Base-by-base conservation (phyloP, 768 basidiomycete genomes). In the Macrocybe gigantea region DNA sequence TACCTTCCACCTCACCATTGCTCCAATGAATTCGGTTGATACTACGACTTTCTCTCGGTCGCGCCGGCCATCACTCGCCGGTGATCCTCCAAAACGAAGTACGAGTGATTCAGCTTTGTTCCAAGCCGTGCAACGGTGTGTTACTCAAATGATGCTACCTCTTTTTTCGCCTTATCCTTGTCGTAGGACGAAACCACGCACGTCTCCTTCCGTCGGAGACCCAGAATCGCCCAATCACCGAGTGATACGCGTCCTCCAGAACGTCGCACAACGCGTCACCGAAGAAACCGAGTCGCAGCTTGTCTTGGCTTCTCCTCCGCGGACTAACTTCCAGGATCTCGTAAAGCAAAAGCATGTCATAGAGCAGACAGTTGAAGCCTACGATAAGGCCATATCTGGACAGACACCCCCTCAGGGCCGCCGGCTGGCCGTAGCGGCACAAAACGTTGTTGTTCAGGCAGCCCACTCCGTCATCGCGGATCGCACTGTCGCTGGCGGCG, bases 271-370 rank as follows among this genome's bases (percentile, higher is more conserved):
- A 56, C 83, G 85, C 38, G 84, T 91, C 15, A 84, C 83, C 8
- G 81, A 85, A 59, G 82, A 85, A 58, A 81, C 73, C 3, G 82
- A 85, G 53, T 80, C 78, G 5, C 84, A 87, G 58, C 73, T 81
- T 38, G 77, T 82, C 47, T 77, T 74, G 12, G 68, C 73, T 13
- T 68, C 69, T 15, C 66, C 64, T 30, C 72, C 75, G n/a, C 74
- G 70, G 46, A 57, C 64, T 49, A 64, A 61, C 47, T 61, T 87
- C 8, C 78, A 85, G 58, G 81, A 81, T 22, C 77, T 92, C 45
- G 83, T 78, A 43, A 88, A 87, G 62, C 88, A 91, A 68, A 88
- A 86, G 57, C 81, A 88, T 54, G 85, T 91, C 48, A 73, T 92
- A 30, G 72, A 75, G 47, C 68, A 72, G 51, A 76, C 89, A 2